Evolutionary conservation across 148 eudicot genomes (phyloP), one percentile per base, ranked within the genome.

Genomic region (Heliosperma pusillum): DNA sequence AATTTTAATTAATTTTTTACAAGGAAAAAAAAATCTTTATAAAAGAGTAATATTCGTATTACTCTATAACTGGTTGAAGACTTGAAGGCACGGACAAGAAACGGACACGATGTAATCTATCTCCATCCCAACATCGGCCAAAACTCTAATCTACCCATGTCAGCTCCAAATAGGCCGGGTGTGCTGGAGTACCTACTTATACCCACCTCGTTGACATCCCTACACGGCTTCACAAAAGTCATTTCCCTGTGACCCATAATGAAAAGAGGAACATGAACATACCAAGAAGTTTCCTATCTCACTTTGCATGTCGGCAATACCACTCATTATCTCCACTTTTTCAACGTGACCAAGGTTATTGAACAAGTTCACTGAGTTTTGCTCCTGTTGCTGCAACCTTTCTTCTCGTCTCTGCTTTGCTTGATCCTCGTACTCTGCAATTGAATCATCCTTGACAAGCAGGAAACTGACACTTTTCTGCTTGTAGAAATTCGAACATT

Each of bases 231-330:
- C 8, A 10, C 17, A 50, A 50, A 50, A 17, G 17, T 50, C 55
- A 50, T 50, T 50, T 50, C 17, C 55, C 55, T 12, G 17, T 11
- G 4, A 50, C 55, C 55, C 55, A 50, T 15, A 50, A 16, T 50
- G 55, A 62, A 62, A 62, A 24, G 66, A 29, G 21, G 52, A 66
- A 57, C 36, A 21, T 8, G 55, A 24, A 67, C 71, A 42, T 90
- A 92, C 99, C 84, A 92, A 83, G 86, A 90, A 90, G 69, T 83
- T 66, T 57, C 74, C 86, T 62, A 96, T 79, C 83, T 89, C 99
- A 83, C 83, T 84, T 87, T 96, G 91, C 94, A 96, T 87, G 81
- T 92, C 97, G 53, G 93, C 86, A 75, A 92, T 90, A 79, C 97
- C 97, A 74, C 82, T 88, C 74, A 92, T 76, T 62, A 96, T 81